Evolutionary conservation across 1,139 yeast species (phyloP).

Genomic region (Hansenula sp.): DNA sequence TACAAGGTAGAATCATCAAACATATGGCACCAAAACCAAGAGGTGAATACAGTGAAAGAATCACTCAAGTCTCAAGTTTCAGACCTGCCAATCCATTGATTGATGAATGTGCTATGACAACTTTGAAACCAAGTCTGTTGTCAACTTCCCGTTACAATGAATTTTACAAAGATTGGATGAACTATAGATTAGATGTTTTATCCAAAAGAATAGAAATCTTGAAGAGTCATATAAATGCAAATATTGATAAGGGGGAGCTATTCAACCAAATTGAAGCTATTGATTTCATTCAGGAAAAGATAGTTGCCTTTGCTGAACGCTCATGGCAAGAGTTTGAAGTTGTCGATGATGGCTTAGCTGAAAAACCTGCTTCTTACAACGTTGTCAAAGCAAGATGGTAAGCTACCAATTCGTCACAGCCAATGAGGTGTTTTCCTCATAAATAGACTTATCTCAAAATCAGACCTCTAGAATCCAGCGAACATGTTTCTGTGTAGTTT

Average conservation of each 20-base stretch:
- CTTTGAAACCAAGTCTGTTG: conserved; percentile 34
- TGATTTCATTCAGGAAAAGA: conserved; percentile 34
- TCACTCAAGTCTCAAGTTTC: conserved; percentile 44
- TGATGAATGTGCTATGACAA: conserved; percentile 37
- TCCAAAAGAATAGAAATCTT: conserved; percentile 34
- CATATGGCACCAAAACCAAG: conserved; percentile 56
- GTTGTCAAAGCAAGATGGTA: conserved; percentile 9
- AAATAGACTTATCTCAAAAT: too few relatives aligned
- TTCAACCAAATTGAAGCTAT: conserved; percentile 36
- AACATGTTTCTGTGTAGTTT: too few relatives aligned
- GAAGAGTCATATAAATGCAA: conserved; percentile 21
- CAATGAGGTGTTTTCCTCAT: too few relatives aligned
- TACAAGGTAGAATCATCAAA: conserved; percentile 51
- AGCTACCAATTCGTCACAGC: too few relatives aligned
- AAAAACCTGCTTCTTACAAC: conserved; percentile 13
- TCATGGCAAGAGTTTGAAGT: conserved; percentile 49
- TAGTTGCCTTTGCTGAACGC: conserved; percentile 31
- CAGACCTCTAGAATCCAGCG: too few relatives aligned
- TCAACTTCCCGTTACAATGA: conserved; percentile 33
- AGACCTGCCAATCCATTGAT: conserved; percentile 37
- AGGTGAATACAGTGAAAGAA: conserved; percentile 46
- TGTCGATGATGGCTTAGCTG: conserved; percentile 28
- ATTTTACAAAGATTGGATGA: conserved; percentile 43
- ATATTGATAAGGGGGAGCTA: conserved; percentile 2
- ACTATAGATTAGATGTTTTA: conserved; percentile 38